Conservation (phyloP, 768 basidiomycete genomes). For the Paxillus rubicundulus region DNA sequence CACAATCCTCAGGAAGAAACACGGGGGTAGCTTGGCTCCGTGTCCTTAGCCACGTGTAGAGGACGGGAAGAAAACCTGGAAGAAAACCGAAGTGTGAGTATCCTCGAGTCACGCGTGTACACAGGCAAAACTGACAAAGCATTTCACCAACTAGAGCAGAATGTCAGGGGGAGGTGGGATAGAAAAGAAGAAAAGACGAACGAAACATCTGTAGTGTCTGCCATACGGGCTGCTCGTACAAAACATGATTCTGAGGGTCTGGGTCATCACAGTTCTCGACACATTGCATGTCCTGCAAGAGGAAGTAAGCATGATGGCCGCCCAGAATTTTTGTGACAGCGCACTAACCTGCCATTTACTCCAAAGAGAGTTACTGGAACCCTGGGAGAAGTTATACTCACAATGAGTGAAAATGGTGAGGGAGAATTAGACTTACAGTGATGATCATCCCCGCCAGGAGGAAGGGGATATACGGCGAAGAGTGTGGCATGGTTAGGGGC, state of each 20-base stretch:
- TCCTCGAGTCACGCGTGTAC: constrained; percentile 8
- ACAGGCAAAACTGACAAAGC: constrained; percentile 61
- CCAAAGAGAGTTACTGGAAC: constrained; percentile 79
- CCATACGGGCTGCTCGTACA: constrained; percentile 95
- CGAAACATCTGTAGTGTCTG: constrained; percentile 89
- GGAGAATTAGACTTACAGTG: constrained; percentile 48
- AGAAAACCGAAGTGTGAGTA: constrained; percentile 18
- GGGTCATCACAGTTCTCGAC: constrained; percentile 85
- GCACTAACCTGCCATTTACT: constrained; percentile 73
- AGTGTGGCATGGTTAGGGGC: constrained; percentile 49
- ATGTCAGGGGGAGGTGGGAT: constrained; percentile 30
- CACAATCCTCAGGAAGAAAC: constrained; percentile 53
- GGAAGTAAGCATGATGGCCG: constrained; percentile 3
- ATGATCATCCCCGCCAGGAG: constrained; percentile 93
- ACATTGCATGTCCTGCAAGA: constrained; percentile 89
- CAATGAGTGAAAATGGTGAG: too few relatives aligned
- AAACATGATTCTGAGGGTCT: constrained; percentile 56
- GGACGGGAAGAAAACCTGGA: constrained; percentile 80
- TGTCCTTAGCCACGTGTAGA: constrained; percentile 63
- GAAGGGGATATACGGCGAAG: constrained; percentile 65
- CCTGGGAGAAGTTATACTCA: constrained; percentile 39
- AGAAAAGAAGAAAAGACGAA: constrained; percentile 39
- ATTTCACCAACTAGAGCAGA: constrained; percentile 81
- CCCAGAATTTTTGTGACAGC: constrained; percentile 1
- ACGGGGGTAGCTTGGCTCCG: constrained; percentile 47